These are phyloP conservation scores for Candida railenensis DNA, from an alignment of 805 yeast species.

Conservation along the genomic window DNA sequence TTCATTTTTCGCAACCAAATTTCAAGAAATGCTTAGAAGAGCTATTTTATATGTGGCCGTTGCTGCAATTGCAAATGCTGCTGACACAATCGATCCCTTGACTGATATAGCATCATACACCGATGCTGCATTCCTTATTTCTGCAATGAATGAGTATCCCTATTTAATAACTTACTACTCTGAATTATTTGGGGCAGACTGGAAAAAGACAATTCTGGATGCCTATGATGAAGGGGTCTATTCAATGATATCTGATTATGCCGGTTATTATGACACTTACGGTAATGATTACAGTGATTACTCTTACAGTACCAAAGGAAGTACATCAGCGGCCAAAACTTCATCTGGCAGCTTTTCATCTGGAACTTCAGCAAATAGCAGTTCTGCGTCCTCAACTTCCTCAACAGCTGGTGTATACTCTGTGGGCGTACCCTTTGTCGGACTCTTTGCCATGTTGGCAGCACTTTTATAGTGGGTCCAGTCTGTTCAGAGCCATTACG, in stretches of 20 bases:
- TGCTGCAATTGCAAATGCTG: not conserved
- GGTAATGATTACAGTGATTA: not conserved
- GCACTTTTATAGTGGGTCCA: too few species aligned
- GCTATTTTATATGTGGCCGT: not conserved
- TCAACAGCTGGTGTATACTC: too few species aligned
- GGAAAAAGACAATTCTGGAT: constrained; percentile 2
- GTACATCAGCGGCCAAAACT: too few species aligned
- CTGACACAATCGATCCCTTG: not conserved
- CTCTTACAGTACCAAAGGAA: too few species aligned
- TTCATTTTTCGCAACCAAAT: too few species aligned
- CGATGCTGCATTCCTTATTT: not conserved
- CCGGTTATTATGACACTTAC: too few species aligned
- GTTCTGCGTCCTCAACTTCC: not conserved
- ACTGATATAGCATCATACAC: not conserved
- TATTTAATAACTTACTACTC: not conserved
- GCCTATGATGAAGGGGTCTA: too few species aligned
- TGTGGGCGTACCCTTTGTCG: not conserved
- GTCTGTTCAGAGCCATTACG: too few species aligned
- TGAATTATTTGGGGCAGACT: not conserved
- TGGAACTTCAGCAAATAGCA: not conserved
- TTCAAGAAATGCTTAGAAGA: not conserved
- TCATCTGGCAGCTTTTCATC: not conserved
- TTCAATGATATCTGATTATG: too few species aligned
- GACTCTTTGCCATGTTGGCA: not conserved
- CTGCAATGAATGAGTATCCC: not conserved